phyloP scores from a whole-genome alignment of 2,329 filamentous ascomycete genomes.

The Botrytis paeoniae region DNA sequence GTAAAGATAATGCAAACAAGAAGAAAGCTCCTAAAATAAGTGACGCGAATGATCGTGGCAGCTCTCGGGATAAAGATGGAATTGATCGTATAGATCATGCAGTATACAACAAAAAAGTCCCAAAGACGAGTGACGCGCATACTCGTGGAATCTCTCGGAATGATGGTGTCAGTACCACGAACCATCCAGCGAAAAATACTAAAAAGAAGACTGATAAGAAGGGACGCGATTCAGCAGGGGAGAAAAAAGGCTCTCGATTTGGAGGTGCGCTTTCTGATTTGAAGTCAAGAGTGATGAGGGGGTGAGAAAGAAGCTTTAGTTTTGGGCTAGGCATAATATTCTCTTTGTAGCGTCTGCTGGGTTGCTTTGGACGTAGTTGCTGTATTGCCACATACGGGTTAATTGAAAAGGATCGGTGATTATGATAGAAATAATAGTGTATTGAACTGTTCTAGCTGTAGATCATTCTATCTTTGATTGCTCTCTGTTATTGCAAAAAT shows the following conservation, averaged over 20 bases:
- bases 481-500: background rate
- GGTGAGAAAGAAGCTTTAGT: background rate
- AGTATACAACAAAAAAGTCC: background rate
- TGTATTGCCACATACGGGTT: background rate
- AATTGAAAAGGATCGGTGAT: background rate
- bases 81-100: background rate
- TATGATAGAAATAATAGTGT: background rate
- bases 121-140: background rate
- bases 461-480: background rate
- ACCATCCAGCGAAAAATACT: background rate
- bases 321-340: background rate
- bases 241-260: background rate
- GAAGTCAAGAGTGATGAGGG: background rate
- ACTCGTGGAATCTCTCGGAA: background rate
- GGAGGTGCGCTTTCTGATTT: background rate
- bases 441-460: background rate
- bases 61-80: background rate
- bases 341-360: background rate
- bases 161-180: fast-evolving
- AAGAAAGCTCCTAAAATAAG: background rate
- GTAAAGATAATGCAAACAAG: background rate
- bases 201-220: background rate
- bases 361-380: background rate
- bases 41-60: background rate
- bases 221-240: background rate